Evolutionary conservation across 768 basidiomycete genomes (phyloP), one percentile per base, ranked within the genome.

Genomic region (Candolleomyces aberdarensis): DNA sequence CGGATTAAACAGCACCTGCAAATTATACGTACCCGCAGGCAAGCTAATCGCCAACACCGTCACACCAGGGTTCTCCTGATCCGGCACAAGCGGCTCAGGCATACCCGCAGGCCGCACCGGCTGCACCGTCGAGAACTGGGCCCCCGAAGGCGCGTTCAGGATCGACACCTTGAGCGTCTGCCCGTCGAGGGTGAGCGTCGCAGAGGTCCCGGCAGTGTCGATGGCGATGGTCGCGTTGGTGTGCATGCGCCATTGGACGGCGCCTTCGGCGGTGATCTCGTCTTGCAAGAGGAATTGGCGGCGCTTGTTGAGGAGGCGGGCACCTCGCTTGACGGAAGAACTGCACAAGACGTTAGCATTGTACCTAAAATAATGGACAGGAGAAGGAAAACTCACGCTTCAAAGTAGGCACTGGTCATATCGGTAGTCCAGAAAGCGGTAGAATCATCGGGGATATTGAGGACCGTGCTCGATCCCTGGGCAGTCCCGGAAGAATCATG

Each of bases 1-100:
- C n/a, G 96, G 97, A 73, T 85, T 94, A 78, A 98, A 90, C 70
- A 98, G 72, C 56, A 98, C 88, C 75, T 96, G 85, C 52, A 97
- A 73, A 17, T 77, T 89, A 74, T 92, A 88, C 51, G 76, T 75
- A 17, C 93, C 94, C 17, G 87, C 85, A 29, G 83, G 79, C 5
- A 88, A 74, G 64, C 76, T 80, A 70, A 99, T 87, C 59, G 80
- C 80, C 56, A 99, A 77, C 19, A 98, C 95, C 14, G 83, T 87
- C 61, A 95, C 91, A 26, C 84, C 86, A 0, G 83, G 78, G 74
- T 98, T 97, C 9, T 74, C 69, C 71, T 92, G 91, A 74, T 96
- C 93, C 6, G 79, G 66, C 0, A 65, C 79, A 26, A 84, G 65
- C 3, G 92, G 91, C 46, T 46, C 53, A 29, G 1, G 84, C 78